A percentile compares a stretch with the other conserved stretches of the same genome.
Conservation (phyloP, 2,329 filamentous ascomycete species). For the Ambrosiella beaveri region DNA sequence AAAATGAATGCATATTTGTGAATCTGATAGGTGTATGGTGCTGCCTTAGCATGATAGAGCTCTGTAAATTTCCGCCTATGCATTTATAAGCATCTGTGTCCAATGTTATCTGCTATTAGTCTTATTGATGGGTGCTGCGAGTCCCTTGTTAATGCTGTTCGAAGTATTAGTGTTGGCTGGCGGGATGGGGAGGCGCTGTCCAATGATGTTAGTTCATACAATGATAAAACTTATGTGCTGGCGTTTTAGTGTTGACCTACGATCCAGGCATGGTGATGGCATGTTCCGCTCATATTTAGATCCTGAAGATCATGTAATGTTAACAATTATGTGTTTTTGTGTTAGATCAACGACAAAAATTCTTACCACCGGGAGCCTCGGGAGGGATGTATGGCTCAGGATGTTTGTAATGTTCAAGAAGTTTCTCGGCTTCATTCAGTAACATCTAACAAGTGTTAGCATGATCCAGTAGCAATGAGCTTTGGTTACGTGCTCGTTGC, state of each 20-base stretch:
- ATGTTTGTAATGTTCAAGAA: constrained; percentile 91
- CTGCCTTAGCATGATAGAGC: too few species aligned
- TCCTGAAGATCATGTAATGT: constrained; percentile 31
- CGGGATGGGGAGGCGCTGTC: constrained; percentile 4
- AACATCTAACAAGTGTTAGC: constrained; percentile 41
- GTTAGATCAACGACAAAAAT: not conserved
- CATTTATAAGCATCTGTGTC: not conserved
- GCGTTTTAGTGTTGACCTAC: constrained; percentile 36
- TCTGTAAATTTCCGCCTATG: too few species aligned
- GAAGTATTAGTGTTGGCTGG: not conserved
- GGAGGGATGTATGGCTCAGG: constrained; percentile 83
- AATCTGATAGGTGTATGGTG: too few species aligned
- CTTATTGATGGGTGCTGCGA: not conserved
- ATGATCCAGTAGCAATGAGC: not conserved
- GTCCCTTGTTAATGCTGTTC: not conserved
- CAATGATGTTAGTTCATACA: not conserved
- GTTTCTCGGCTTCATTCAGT: constrained; percentile 70
- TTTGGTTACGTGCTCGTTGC: constrained; percentile 47
- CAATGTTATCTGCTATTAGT: not conserved
- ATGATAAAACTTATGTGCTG: not conserved
- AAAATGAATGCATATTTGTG: not conserved
- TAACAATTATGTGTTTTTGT: not conserved
- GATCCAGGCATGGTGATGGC: constrained; percentile 58
- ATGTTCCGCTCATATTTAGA: constrained; percentile 95
- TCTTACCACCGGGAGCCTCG: constrained; percentile 78